phyloP scores from a whole-genome alignment of 2,329 filamentous ascomycete species.

The Nothopassalora personata region DNA sequence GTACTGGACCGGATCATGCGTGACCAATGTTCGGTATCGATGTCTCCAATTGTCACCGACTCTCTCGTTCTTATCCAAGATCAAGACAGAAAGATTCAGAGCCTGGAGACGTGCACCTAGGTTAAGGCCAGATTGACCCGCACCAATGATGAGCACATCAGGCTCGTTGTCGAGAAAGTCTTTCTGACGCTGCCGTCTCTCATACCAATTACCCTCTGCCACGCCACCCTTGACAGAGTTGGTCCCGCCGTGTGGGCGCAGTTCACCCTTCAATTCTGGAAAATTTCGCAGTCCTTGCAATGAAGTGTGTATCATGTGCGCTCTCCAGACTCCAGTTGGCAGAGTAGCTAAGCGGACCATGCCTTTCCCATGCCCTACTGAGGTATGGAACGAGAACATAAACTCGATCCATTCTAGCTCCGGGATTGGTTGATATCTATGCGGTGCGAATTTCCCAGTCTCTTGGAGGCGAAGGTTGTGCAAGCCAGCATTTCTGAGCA shows the following conservation, averaged over 20 bases:
- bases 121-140: slow-evolving; percentile 35
- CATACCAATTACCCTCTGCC: slow-evolving; percentile 44
- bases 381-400: slow-evolving; percentile 52
- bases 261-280: slow-evolving; percentile 46
- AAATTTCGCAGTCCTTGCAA: slow-evolving; percentile 51
- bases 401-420: slow-evolving; percentile 52
- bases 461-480: slow-evolving; percentile 31
- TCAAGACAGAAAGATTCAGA: slow-evolving; percentile 37
- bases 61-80: slow-evolving; percentile 43
- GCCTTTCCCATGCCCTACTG: slow-evolving; percentile 52
- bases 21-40: slow-evolving; percentile 51
- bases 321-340: slow-evolving; percentile 51
- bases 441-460: slow-evolving; percentile 43
- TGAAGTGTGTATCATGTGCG: slow-evolving; percentile 59
- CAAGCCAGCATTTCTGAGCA: slow-evolving; percentile 34
- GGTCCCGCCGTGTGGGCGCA: slow-evolving; percentile 53
- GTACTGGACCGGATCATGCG: slow-evolving; percentile 61
- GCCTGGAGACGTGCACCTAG: slow-evolving; percentile 37
- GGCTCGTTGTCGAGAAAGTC: slow-evolving; percentile 45
- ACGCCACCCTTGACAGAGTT: slow-evolving; percentile 57
- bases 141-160: slow-evolving; percentile 45
- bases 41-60: slow-evolving; percentile 49
- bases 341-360: slow-evolving; percentile 48
- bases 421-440: slow-evolving; percentile 48
- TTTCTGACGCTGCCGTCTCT: slow-evolving; percentile 33